Base-by-base conservation (phyloP, 345 rosid genomes). In the Pelargonium nanum region DNA sequence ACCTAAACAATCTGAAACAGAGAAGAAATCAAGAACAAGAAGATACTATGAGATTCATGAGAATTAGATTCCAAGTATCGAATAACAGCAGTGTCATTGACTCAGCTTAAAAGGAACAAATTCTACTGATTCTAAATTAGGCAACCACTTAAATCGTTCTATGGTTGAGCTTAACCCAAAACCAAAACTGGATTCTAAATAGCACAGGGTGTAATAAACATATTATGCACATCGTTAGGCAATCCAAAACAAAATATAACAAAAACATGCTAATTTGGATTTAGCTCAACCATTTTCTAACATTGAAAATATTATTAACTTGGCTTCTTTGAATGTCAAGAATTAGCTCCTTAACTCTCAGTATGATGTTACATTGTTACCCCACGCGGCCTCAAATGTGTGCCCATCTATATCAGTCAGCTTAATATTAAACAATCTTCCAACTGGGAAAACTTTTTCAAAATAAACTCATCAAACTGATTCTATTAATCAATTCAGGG, bases 1-100 rank as follows among this genome's bases (percentile, higher is more conserved):
- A 62, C 99, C 99, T 80, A 94, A 85, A 82, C 99, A 94, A 86
- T 88, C 99, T 94, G 81, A 65, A 62, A 69, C 34, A 74, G 55
- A 52, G 59, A 59, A 60, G 63, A 57, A 32, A 20, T 64, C 25
- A 34, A 65, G 21, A 58, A 50, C 48, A 71, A 72, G 26, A 65
- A 30, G 25, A 23, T 24, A 44, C 51, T 23, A 63, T 32, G 16
- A n/a, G 45, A 22, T 48, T 13, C 56, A 54, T 24, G 24, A 54
- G 19, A 19, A 1, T 55, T 23, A 22, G 19, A 21, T 55, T 7
- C 26, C 24, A 10, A 55, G 26, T 22, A 19, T 15, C 57, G 9
- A 22, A 40, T 40, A 40, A 40, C 48, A 40, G 48, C 9, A 9
- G 48, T 40, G 13, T 9, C 16, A 17, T 40, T 40, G 48, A n/a